A percentile compares a stretch with the other conserved stretches of the same genome.
phyloP scores from a whole-genome alignment of 2,329 filamentous ascomycete species.

The Fusarium subtropicale region DNA sequence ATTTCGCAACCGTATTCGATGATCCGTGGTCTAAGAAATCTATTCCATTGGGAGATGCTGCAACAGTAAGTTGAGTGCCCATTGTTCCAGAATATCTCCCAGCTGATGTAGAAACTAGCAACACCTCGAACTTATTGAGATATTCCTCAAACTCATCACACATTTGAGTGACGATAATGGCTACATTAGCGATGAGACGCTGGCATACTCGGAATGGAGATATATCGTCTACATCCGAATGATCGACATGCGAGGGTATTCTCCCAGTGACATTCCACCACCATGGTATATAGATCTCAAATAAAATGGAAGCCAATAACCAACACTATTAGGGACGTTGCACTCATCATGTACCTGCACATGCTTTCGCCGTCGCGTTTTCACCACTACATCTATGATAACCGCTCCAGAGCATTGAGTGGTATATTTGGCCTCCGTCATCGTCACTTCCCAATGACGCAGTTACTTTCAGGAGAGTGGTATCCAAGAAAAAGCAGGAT shows the following conservation, averaged over 20 bases:
- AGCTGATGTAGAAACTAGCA: background rate
- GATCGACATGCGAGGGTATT: background rate
- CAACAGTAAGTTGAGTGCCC: background rate
- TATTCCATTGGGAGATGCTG: background rate
- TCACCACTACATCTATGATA: constrained; percentile 8
- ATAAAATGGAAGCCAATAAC: accelerated
- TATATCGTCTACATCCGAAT: constrained; percentile 5
- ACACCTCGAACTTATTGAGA: constrained; percentile 1
- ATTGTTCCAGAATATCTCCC: accelerated
- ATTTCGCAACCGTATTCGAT: background rate
- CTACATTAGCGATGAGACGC: background rate
- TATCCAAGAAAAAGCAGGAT: background rate
- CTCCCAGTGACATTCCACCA: background rate
- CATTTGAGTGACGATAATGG: background rate
- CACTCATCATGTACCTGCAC: constrained; percentile 15
- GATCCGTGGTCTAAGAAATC: background rate
- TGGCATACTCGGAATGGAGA: constrained; percentile 20
- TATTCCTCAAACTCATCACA: background rate
- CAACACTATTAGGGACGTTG: background rate
- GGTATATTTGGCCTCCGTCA: constrained; percentile 6
- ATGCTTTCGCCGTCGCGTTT: background rate
- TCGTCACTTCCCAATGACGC: constrained; percentile 1
- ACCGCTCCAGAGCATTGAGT: background rate
- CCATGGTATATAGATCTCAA: background rate
- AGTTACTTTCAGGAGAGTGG: background rate